Percentiles rank a stretch among this genome's conserved stretches.
phyloP scores from a whole-genome alignment of 2,329 filamentous ascomycete genomes.

The Thermoascus crustaceus region DNA sequence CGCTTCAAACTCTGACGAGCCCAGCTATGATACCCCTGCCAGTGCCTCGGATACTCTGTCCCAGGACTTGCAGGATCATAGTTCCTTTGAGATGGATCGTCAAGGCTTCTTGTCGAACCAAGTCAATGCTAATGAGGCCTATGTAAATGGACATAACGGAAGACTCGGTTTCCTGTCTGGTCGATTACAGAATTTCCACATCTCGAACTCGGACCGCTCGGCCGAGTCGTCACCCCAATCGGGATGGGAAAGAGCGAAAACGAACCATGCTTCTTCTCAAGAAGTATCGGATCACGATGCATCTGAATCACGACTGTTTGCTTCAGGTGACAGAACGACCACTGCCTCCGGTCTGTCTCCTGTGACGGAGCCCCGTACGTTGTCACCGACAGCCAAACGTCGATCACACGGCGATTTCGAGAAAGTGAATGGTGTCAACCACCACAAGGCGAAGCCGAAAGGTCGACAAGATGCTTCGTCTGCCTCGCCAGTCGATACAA shows the following conservation, averaged over 20 bases:
- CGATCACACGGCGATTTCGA: slow-evolving; percentile 27
- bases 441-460: slow-evolving; percentile 30
- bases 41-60: slow-evolving; percentile 32
- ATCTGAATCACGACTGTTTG: slow-evolving; percentile 19
- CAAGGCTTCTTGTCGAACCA: slow-evolving; percentile 17
- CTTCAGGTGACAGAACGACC: slow-evolving; percentile 19
- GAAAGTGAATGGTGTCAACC: slow-evolving; percentile 25
- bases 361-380: slow-evolving; percentile 22
- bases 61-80: slow-evolving; percentile 30
- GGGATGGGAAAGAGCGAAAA: slow-evolving; percentile 18
- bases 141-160: slow-evolving; percentile 19
- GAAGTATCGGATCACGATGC: slow-evolving; percentile 22
- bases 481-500: slow-evolving; percentile 14
- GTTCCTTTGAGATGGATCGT: slow-evolving; percentile 28
- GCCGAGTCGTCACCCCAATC: slow-evolving; percentile 18
- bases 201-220: slow-evolving; percentile 26
- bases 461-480: slow-evolving; percentile 21
- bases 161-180: slow-evolving; percentile 29
- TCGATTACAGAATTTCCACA: slow-evolving; percentile 29
- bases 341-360: slow-evolving; percentile 14
- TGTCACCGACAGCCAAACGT: slow-evolving; percentile 24
- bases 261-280: slow-evolving; percentile 4
- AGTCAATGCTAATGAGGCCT: slow-evolving; percentile 12
- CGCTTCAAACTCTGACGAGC: slow-evolving; percentile 34
- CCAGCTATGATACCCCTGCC: slow-evolving; percentile 27